phyloP scores from a whole-genome alignment of 176 grass and related monocot species.

The Neostapfia colusana region DNA sequence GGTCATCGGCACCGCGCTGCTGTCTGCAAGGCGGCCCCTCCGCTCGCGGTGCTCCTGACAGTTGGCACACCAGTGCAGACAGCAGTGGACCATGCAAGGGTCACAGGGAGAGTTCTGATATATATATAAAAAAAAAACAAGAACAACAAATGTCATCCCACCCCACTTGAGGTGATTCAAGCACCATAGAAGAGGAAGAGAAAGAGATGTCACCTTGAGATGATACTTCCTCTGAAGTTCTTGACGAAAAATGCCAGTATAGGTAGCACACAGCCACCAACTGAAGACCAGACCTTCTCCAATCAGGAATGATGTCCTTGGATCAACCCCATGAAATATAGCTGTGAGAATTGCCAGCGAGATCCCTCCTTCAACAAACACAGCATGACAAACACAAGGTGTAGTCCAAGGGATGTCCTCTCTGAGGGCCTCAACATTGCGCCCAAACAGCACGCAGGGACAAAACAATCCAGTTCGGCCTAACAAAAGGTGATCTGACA shows the following conservation, averaged over 20 bases:
- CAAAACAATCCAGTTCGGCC: conserved; percentile 88
- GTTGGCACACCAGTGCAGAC: conserved; percentile 89
- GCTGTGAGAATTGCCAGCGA: conserved; percentile 70
- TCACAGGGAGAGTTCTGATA: conserved; percentile 94
- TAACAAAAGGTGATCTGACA: conserved; percentile 27
- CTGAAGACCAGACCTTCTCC: not conserved
- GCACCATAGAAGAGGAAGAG: not conserved
- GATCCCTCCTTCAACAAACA: conserved; percentile 91
- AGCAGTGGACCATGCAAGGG: conserved; percentile 91
- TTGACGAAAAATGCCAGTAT: conserved; percentile 82
- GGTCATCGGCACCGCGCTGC: conserved; percentile 69
- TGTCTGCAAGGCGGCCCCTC: conserved; percentile 70
- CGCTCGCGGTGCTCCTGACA: conserved; percentile 96
- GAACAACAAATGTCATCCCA: conserved; percentile 15
- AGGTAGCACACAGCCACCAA: conserved; percentile 94
- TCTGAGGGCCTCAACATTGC: conserved; percentile 73
- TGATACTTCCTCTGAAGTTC: conserved; percentile 94
- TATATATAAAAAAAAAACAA: conserved; percentile 16
- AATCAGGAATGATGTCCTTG: no score
- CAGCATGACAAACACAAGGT: conserved; percentile 86
- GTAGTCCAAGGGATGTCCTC: conserved; percentile 51
- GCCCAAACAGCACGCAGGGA: conserved; percentile 89
- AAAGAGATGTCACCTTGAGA: conserved; percentile 69
- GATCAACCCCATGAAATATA: conserved; percentile 34
- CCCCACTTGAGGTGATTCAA: not conserved